Conservation (phyloP, 768 basidiomycete species). For the Auricularia auricula-judae region DNA sequence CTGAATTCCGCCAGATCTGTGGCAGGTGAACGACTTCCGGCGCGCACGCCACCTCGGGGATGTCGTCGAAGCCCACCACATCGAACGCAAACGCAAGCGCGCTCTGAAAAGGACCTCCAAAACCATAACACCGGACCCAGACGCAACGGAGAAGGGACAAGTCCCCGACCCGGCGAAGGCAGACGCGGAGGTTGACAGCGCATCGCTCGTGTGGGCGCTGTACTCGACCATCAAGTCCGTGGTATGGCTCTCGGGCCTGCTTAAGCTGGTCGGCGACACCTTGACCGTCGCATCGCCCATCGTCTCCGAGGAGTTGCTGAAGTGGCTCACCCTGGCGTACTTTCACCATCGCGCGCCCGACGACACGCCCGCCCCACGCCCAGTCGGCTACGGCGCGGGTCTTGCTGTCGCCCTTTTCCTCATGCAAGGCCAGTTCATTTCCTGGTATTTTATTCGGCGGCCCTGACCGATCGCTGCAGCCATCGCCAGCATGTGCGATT, state of each 20-base stretch:
- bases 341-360: constrained; percentile 27
- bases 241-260: neutral
- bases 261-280: constrained; percentile 22
- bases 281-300: constrained; percentile 46
- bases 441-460: neutral
- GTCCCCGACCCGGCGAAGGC: neutral
- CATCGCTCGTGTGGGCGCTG: neutral
- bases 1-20: constrained; percentile 32
- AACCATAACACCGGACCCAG: neutral
- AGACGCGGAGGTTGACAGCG: neutral
- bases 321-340: constrained; percentile 44
- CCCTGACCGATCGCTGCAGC: constrained; percentile 15
- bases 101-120: neutral
- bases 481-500: constrained; percentile 12
- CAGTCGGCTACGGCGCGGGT: constrained; percentile 53
- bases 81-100: constrained; percentile 29
- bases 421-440: constrained; percentile 40
- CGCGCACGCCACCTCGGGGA: constrained; percentile 30
- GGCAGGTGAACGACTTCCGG: constrained; percentile 32
- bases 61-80: constrained; percentile 35
- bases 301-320: constrained; percentile 44
- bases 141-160: neutral
- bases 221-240: neutral
- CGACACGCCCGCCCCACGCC: constrained; percentile 29
- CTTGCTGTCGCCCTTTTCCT: constrained; percentile 43